Base-by-base conservation (phyloP, 2,329 filamentous ascomycete species). In the Sporothrix phasma region DNA sequence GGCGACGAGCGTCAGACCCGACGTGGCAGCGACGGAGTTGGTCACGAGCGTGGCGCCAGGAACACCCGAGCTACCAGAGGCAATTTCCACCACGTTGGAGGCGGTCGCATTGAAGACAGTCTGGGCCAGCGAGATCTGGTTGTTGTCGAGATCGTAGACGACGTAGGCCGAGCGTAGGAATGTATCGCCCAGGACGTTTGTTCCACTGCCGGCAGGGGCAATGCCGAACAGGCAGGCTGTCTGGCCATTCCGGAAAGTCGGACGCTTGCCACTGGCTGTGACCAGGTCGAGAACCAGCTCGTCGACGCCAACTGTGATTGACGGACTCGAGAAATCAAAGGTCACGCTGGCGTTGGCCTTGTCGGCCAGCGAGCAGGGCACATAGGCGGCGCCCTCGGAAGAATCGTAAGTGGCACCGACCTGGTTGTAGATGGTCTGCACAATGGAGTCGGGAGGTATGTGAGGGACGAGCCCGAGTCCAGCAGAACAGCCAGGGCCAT, bases 151-250 rank as follows among this genome's bases (percentile, higher is more conserved):
- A 72, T 91, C 88, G 72, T 89, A 91, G 11, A 92, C 88, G 15
- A 90, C 81, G 69, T 92, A 92, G 0, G 88, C 88, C 41, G 85
- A 88, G 56, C 88, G 80, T 63, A 92, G 77, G 73, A 92, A 92
- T 0, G 88, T 89, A 71, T 91, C 88, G 17, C 88, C 88, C 31
- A 92, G 76, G 2, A 90, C 83, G 49, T 81, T 80, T n/a, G 81
- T 81, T 34, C 80, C 77, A 1, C 73, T 68, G 2, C 79, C 80
- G 1, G 85, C 80, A 1, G 86, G 84, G 2, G 82, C 79, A 67
- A 91, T 81, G 64, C 87, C 88, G 69, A 90, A 89, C 41, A 87
- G 77, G 68, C 88, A 91, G 8, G 84, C 82, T 0, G 76, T 69
- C 10, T 75, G 75, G 64, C 82, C 83, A 68, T 86, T 77, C 24